Conservation (phyloP, 441 rosid genomes). For the Biscutella auriculata region DNA sequence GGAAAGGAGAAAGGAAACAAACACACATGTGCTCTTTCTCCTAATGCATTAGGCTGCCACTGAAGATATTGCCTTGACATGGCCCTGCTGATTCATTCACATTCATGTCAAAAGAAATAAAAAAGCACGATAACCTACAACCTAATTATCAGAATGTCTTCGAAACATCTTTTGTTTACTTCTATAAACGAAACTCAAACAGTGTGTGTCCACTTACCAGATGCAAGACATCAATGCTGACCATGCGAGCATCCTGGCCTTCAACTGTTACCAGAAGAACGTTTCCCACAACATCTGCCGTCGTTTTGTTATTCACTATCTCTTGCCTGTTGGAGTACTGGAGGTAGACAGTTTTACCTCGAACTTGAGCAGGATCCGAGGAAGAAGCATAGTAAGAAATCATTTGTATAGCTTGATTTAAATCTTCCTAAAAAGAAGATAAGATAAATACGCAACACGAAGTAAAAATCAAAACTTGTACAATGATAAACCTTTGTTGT, state of each 20-base stretch:
- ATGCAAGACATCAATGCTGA: constrained; percentile 96
- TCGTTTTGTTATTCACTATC: constrained; percentile 90
- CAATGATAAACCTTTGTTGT: not conserved
- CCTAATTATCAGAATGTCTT: constrained; percentile 51
- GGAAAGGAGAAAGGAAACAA: constrained; percentile 99
- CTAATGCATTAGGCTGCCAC: constrained; percentile 98
- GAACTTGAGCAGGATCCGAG: constrained; percentile 97
- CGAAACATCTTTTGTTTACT: constrained; percentile 28
- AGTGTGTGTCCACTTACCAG: constrained; percentile 48
- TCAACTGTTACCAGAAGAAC: constrained; percentile 90
- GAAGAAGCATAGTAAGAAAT: constrained; percentile 93
- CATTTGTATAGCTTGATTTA: constrained; percentile 97
- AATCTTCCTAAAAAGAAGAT: constrained; percentile 46
- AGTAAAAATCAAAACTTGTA: not conserved
- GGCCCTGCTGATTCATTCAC: constrained; percentile 99
- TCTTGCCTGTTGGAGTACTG: constrained; percentile 97
- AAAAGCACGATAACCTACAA: constrained; percentile 56
- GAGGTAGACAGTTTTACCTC: constrained; percentile 97
- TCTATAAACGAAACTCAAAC: constrained; percentile 22
- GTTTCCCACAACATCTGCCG: constrained; percentile 96
- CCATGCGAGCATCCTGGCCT: constrained; percentile 90
- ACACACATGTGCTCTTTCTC: constrained; percentile 98
- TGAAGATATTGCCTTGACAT: constrained; percentile 95
- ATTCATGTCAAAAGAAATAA: constrained; percentile 74
- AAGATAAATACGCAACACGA: not conserved